Base-by-base conservation (phyloP, 805 yeast genomes). In the Blastobotrys attinorum region DNA sequence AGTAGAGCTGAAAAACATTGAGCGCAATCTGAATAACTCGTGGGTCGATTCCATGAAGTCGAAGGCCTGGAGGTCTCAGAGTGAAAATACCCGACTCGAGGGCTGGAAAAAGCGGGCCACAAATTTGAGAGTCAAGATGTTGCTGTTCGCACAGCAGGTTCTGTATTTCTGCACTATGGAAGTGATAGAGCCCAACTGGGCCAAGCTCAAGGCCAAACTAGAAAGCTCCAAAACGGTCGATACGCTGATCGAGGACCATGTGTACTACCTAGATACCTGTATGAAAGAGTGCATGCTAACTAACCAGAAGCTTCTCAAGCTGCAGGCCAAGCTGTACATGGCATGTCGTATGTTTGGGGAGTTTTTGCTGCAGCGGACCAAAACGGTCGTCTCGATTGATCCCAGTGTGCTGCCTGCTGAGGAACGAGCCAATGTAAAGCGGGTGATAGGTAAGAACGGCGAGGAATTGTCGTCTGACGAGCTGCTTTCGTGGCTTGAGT, bases 21-120 rank as follows among this genome's bases (percentile, higher is more conserved):
- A 77, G 52, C 72, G 73, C 49, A 63, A 73, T 13, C 66, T 83
- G 45, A 82, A 77, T 45, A 70, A 70, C 15, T 75, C 85, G 1
- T 86, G 96, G 95, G 63, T 71, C 32, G 88, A 81, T 49, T 77
- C 83, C 37, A 73, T 71, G 43, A 71, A 71, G 47, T 76, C 83
- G 15, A 61, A 65, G n/a, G 76, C 77, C 13, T 87, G 96, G 96
- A 70, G 67, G 37, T 72, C 72, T 55, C 58, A 57, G 15, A 67
- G 68, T n/a, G 67, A 63, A 43, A 64, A 72, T 31, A 59, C 54
- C 1, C 65, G 66, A 7, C 61, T 82, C 2, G 63, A 67, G 22
- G 70, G 68, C 42, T 75, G 83, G 77, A 74, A 60, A 39, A 27
- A 46, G 13, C 48, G 55, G 8, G 60, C 65, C 10, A 50, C 46